Evolutionary conservation across 169 alveolate species (phyloP), one percentile per base, ranked within the genome.

Genomic region (Babesia ovis): DNA sequence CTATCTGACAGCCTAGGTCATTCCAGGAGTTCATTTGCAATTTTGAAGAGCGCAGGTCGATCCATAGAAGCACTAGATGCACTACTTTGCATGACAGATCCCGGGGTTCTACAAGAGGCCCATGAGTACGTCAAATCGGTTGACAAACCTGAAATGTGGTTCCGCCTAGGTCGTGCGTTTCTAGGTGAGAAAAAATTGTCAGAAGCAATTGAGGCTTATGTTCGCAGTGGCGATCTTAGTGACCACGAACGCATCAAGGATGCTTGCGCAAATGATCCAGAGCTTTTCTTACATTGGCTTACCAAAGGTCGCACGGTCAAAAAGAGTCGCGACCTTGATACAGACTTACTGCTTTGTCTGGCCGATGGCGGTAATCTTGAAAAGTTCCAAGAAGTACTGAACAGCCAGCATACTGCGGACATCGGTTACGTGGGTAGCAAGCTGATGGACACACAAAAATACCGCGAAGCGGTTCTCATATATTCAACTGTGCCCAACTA

Each of bases 141-240:
- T 58, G 62, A 91, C 86, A 75, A 84, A 66, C 46, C 91, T 16
- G 86, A 81, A 73, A 96, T 95, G 22, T 97, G 99, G 99, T 92
- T 94, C 71, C 92, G 91, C 64, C 89, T 97, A 35, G 99, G 99
- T 32, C 92, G 93, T 70, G 99, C 99, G 27, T 97, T 95, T 75
- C 92, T 96, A 68, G 92, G 91, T 61, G 84, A 90, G 60, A 92
- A 85, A 53, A 69, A 85, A 58, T 89, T 94, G 23, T 90, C 91
- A 37, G 98, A 96, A 67, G 97, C 99, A 6, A 95, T 98, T 67
- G 99, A 98, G 25, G 85, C 98, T 25, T 97, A 92, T 84, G 87
- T 96, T 16, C 96, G 94, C 89, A 98, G 98, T 22, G 91, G 91
- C 60, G 97, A 96, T 80, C 91, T 96, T 34, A 84, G 85, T 56